Conservation (phyloP, 2,329 filamentous ascomycete genomes). For the Pseudogymnoascus sp. region DNA sequence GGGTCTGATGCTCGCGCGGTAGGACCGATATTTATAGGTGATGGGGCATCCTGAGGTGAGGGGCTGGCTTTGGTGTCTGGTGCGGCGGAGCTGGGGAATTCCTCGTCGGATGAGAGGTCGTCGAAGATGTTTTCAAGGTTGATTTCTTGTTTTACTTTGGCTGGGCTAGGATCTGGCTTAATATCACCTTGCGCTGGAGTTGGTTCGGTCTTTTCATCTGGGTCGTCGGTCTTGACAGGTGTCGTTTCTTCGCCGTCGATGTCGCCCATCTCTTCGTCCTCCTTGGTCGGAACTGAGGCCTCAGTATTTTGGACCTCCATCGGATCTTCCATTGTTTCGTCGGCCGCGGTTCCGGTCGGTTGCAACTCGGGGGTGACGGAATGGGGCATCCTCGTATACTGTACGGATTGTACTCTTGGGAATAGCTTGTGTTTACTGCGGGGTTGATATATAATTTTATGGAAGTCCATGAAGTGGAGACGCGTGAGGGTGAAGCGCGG, state of each 20-base stretch:
- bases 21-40: constrained; percentile 32
- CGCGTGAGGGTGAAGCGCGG: constrained; percentile 13
- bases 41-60: constrained; percentile 35
- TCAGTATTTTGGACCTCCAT: background rate
- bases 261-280: constrained; percentile 37
- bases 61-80: constrained; percentile 34
- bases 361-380: constrained; percentile 8
- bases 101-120: constrained; percentile 51
- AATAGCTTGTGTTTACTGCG: constrained; percentile 1
- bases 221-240: constrained; percentile 16
- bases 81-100: constrained; percentile 44
- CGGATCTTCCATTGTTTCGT: background rate
- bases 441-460: background rate
- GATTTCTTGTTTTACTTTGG: constrained; percentile 34
- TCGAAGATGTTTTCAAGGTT: constrained; percentile 53
- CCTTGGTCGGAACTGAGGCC: constrained; percentile 18
- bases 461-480: background rate
- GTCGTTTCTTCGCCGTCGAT: constrained; percentile 16
- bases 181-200: background rate
- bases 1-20: constrained; percentile 56
- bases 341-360: background rate
- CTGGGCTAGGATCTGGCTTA: background rate
- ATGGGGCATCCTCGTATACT: background rate
- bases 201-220: background rate
- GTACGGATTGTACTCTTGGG: background rate